Percentiles rank a stretch among this genome's conserved stretches.
phyloP scores from a whole-genome alignment of 257 asterid genomes.

The Fraxinus pennsylvanica region DNA sequence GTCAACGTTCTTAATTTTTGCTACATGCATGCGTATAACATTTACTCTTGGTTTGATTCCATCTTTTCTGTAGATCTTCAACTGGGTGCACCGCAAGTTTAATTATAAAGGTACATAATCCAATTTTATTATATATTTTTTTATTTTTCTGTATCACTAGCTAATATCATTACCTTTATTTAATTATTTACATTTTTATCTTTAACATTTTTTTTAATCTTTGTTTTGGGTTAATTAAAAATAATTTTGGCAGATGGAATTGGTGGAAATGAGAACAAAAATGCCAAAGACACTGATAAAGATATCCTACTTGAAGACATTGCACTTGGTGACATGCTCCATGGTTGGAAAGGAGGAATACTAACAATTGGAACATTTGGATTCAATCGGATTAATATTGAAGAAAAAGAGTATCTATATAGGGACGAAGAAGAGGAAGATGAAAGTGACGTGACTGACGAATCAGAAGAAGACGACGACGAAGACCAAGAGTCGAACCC shows the following conservation, averaged over 20 bases:
- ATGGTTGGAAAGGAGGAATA: constrained; percentile 52
- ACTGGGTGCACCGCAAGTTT: constrained; percentile 75
- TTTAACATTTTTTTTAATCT: no score
- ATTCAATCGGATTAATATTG: constrained; percentile 32
- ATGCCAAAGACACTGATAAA: constrained; percentile 18
- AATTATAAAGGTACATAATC: constrained; percentile 47
- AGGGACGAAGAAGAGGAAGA: constrained; percentile 19
- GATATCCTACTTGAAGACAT: constrained; percentile 29
- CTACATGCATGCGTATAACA: background rate
- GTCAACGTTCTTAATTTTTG: background rate
- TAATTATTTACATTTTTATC: no score
- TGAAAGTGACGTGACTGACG: constrained; percentile 12
- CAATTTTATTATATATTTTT: no score
- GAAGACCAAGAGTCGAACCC: constrained; percentile 33
- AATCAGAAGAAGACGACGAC: constrained; percentile 1
- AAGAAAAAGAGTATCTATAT: background rate
- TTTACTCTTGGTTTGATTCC: background rate
- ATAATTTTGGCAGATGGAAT: constrained; percentile 34
- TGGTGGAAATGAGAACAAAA: constrained; percentile 34
- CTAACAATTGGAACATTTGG: constrained; percentile 76
- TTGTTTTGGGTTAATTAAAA: background rate
- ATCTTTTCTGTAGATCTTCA: constrained; percentile 54
- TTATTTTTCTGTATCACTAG: no score
- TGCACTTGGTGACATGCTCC: constrained; percentile 26
- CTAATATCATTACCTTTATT: no score